Evolutionary conservation across 164 flowering plant species (phyloP).

Genomic region (Pachysandra terminalis): DNA sequence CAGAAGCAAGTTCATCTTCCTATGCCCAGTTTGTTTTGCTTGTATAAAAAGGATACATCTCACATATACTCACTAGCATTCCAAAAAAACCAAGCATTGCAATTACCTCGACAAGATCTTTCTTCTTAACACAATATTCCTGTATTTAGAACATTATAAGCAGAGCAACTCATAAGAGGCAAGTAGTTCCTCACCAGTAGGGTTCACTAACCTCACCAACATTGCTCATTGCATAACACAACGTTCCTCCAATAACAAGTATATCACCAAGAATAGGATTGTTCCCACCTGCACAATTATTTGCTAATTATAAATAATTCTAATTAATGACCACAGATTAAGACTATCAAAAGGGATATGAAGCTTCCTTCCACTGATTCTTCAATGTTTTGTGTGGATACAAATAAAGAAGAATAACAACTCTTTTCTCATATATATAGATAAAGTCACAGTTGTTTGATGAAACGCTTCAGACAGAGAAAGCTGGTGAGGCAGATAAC

Average conservation of each 20-base stretch:
- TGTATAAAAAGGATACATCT: constrained; percentile 67
- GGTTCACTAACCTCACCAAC: constrained; percentile 57
- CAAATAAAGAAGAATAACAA: too few relatives aligned
- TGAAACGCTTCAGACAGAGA: too few relatives aligned
- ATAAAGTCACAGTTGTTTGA: too few relatives aligned
- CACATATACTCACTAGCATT: constrained; percentile 42
- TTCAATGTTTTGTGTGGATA: too few relatives aligned
- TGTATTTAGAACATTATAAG: constrained; percentile 24
- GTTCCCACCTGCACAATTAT: constrained; percentile 49
- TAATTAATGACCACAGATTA: not conserved
- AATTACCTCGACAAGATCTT: constrained; percentile 64
- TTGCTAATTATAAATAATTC: too few relatives aligned
- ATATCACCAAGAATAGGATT: constrained; percentile 68
- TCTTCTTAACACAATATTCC: constrained; percentile 82
- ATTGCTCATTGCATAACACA: constrained; percentile 65
- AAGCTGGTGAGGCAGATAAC: too few relatives aligned
- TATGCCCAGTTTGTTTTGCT: not conserved
- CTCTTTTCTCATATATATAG: too few relatives aligned
- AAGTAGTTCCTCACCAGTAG: not conserved
- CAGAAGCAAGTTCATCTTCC: not conserved
- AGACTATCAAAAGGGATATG: not conserved
- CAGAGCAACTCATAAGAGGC: not conserved
- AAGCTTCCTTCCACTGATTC: not conserved
- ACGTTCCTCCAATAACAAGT: constrained; percentile 65
- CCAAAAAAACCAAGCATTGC: constrained; percentile 73